phyloP scores from a whole-genome alignment of 75 land plant species.

The Pinus taeda region DNA sequence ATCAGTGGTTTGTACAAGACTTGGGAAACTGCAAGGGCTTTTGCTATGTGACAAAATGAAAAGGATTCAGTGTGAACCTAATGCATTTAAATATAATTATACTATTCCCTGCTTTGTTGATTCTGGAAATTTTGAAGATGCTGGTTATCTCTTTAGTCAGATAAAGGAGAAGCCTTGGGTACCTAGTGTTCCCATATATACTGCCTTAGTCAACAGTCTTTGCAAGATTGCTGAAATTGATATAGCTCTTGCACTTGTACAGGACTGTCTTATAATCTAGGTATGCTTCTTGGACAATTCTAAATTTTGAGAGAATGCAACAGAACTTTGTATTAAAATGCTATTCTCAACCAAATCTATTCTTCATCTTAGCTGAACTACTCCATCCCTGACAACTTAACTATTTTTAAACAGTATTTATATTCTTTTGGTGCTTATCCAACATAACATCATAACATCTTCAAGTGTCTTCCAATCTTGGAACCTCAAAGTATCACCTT shows the following conservation, averaged over 20 bases:
- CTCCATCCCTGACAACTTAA: too few species aligned
- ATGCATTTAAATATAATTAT: conserved; percentile 41
- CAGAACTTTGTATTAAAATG: too few species aligned
- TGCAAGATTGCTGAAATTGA: conserved; percentile 54
- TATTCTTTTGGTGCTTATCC: too few species aligned
- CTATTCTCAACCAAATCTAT: too few species aligned
- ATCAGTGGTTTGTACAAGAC: conserved; percentile 35
- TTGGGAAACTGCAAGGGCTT: conserved; percentile 36
- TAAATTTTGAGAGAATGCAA: too few species aligned
- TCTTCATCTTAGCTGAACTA: too few species aligned
- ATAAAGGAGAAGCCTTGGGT: conserved; percentile 39
- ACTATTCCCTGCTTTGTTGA: conserved; percentile 49
- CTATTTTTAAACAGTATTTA: too few species aligned
- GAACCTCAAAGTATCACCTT: too few species aligned
- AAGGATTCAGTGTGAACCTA: conserved; percentile 27
- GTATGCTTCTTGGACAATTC: too few species aligned
- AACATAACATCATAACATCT: too few species aligned
- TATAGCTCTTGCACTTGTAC: conserved; percentile 47
- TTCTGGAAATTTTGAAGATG: conserved; percentile 36
- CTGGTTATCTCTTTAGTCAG: conserved; percentile 34
- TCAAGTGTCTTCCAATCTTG: too few species aligned
- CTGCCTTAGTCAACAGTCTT: conserved; percentile 55
- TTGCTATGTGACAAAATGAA: conserved; percentile 47
- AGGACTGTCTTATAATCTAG: conserved; percentile 37
- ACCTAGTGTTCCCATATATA: conserved; percentile 49